Evolutionary conservation across 441 rosid genomes (phyloP), one percentile per base, ranked within the genome.

Genomic region (Jatropha multifida): DNA sequence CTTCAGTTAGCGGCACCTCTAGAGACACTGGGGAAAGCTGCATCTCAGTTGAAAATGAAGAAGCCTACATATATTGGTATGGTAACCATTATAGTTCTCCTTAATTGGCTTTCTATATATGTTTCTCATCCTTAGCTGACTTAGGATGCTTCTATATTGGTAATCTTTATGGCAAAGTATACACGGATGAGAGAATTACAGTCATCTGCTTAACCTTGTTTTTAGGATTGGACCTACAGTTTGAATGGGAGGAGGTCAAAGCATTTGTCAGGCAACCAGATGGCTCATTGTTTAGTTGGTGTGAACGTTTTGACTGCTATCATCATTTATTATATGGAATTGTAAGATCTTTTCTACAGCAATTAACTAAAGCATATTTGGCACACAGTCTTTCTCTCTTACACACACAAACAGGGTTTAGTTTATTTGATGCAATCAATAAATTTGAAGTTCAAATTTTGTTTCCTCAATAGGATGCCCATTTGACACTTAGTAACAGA

Each of bases 221-320:
- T 70, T 78, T 88, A 94, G 98, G 97, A 71, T 85, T 94, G 90
- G 97, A 91, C 71, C 88, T 95, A 23, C 96, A 88, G 64, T 95
- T 95, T 85, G 92, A 89, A 82, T 88, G 89, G 96, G 94, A 88
- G 78, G 91, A 91, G 59, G 84, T 85, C 9, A 76, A 91, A 71
- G 98, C 94, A 71, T 94, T 94, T 81, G 71, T 86, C 74, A 82
- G 85, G 73, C 98, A 90, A 81, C 92, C 92, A 49, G 98, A 95
- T 84, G 99, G 97, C 37, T 85, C 90, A 51, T 81, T 93, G 65
- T 93, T 95, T 83, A 91, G 97, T 79, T 95, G 99, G 99, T 90
- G 83, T 72, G 98, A 95, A 84, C 96, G 97, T 63, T 88, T 88
- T 81, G 86, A 85, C 51, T 93, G 97, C 89, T 86, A 89, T 84